A percentile compares a stretch with the other conserved stretches of the same genome.
phyloP scores from a whole-genome alignment of 305 asterid genomes.

The Petunia hybrid region DNA sequence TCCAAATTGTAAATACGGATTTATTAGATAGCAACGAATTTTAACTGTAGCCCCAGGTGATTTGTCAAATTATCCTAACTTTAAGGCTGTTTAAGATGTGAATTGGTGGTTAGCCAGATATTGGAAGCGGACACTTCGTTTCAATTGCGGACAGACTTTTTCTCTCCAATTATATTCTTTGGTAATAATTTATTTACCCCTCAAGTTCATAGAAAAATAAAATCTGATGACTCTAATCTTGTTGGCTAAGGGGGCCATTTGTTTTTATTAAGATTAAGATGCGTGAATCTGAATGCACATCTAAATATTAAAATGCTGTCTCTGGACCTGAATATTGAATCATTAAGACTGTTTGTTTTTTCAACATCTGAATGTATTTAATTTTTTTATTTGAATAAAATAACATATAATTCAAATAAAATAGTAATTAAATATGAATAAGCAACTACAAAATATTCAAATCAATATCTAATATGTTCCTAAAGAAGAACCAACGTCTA shows the following conservation, averaged over 20 bases:
- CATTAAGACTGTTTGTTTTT: no score
- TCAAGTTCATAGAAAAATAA: not conserved
- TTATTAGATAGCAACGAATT: not conserved
- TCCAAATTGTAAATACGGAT: conserved; percentile 9
- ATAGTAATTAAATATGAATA: no score
- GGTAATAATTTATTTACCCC: not conserved
- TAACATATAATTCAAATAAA: no score
- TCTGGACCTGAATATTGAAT: no score
- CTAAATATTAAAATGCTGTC: no score
- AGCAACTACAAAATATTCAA: no score
- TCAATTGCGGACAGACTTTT: conserved; percentile 33
- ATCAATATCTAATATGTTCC: no score
- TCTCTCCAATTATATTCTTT: not conserved
- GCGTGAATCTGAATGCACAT: no score
- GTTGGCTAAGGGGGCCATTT: not conserved
- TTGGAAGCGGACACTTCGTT: conserved; percentile 27
- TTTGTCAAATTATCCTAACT: not conserved
- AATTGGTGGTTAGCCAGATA: not conserved
- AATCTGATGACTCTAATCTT: not conserved
- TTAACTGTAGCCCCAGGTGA: not conserved
- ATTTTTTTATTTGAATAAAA: no score
- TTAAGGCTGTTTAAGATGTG: conserved; percentile 20
- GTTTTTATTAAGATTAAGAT: no score
- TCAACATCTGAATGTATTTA: no score
- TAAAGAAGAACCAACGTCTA: no score